Percentiles rank a stretch among this genome's conserved stretches.
These are phyloP conservation scores for Talaromyces wortmannii DNA, from an alignment of 495 filamentous ascomycete species.

Conservation along the genomic window DNA sequence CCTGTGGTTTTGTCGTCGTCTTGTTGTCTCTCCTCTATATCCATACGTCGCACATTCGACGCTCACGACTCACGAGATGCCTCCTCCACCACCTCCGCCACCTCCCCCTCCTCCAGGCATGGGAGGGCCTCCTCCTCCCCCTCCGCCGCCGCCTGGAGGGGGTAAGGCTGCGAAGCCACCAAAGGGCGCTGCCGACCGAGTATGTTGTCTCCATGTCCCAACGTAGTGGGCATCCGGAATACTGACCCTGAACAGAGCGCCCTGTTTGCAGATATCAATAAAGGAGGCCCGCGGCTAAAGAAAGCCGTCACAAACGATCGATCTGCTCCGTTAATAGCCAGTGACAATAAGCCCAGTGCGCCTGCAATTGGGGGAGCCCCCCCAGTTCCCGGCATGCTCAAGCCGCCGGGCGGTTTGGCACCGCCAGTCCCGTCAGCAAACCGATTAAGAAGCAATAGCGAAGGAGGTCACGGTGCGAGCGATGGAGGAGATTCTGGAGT, in stretches of 20 bases:
- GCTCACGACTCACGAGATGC: slow-evolving; percentile 34
- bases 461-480: slow-evolving; percentile 42
- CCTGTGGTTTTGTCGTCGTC: slow-evolving; percentile 2
- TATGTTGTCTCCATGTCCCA: slow-evolving; percentile 25
- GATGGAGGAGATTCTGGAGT: slow-evolving; percentile 25
- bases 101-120: slow-evolving; percentile 55
- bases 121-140: slow-evolving; percentile 64
- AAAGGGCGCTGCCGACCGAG: slow-evolving; percentile 40
- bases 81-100: slow-evolving; percentile 65
- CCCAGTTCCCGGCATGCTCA: slow-evolving; percentile 64
- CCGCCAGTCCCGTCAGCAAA: slow-evolving; percentile 64
- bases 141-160: slow-evolving; percentile 55
- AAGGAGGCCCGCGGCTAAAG: slow-evolving; percentile 67
- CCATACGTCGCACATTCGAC: slow-evolving; percentile 3
- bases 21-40: slow-evolving; percentile 5
- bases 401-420: slow-evolving; percentile 61
- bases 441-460: slow-evolving; percentile 77
- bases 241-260: slow-evolving; percentile 54
- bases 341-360: slow-evolving; percentile 46
- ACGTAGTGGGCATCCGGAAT: neutral
- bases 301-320: slow-evolving; percentile 93
- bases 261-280: slow-evolving; percentile 81
- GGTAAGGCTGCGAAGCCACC: slow-evolving; percentile 40
- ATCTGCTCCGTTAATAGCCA: slow-evolving; percentile 68
- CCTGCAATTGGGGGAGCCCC: slow-evolving; percentile 67